A percentile compares a stretch with the other conserved stretches of the same genome.
Evolutionary conservation across 495 filamentous ascomycete species (phyloP).

Genomic region (Cairneyella variabilis): DNA sequence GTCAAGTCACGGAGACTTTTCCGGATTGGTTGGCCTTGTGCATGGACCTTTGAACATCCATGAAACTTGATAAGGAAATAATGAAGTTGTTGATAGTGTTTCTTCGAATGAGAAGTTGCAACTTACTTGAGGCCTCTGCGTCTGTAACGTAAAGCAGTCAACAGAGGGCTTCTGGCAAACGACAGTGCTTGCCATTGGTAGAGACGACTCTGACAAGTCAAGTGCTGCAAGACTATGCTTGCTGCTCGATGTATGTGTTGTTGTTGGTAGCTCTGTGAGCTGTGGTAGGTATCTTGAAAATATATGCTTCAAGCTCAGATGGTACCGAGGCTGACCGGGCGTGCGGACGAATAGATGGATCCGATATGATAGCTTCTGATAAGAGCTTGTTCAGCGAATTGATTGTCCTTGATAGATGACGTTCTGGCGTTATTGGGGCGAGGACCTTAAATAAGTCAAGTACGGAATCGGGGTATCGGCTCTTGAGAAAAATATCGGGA

Average conservation of each 20-base stretch:
- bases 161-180: conserved; percentile 6
- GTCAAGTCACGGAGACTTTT: neutral
- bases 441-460: conserved; percentile 9
- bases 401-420: conserved; percentile 12
- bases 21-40: neutral
- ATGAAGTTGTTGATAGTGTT: neutral
- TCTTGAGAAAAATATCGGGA: conserved; percentile 1
- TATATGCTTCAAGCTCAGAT: neutral
- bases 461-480: neutral
- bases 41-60: neutral
- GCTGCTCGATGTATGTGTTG: neutral
- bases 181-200: conserved; percentile 17
- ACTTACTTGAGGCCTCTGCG: conserved; percentile 19
- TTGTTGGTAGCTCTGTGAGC: neutral
- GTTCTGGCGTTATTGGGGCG: conserved; percentile 15
- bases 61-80: neutral
- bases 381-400: neutral
- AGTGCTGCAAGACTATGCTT: neutral
- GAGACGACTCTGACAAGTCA: neutral
- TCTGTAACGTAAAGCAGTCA: conserved; percentile 12
- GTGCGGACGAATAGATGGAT: neutral
- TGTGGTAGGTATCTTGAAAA: neutral
- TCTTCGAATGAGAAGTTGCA: neutral
- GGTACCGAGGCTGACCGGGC: conserved; percentile 6
- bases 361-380: neutral